These are phyloP conservation scores for Ochetophila trinervis DNA, from an alignment of 306 rosid genomes.

Conservation along the genomic window DNA sequence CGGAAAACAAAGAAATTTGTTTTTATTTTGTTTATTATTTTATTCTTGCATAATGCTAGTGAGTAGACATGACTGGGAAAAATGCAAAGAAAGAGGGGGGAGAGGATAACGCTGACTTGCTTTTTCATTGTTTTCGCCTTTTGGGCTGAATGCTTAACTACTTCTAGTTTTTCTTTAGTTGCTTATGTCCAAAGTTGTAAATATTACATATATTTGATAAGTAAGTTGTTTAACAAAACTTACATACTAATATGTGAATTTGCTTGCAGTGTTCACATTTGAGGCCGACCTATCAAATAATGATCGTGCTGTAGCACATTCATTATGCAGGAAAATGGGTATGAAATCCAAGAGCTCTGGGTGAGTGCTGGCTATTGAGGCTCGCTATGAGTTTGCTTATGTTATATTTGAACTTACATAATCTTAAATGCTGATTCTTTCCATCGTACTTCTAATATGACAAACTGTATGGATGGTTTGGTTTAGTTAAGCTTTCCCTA, in stretches of 20 bases:
- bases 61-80: too few species aligned
- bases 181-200: too few species aligned
- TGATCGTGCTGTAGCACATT: constrained; percentile 68
- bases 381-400: background rate
- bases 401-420: background rate
- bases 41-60: too few species aligned
- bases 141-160: too few species aligned
- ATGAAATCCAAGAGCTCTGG: constrained; percentile 76
- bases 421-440: constrained; percentile 5
- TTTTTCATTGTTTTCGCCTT: too few species aligned
- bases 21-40: too few species aligned
- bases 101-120: too few species aligned
- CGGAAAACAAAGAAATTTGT: too few species aligned
- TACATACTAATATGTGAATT: background rate
- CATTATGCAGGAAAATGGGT: constrained; percentile 43
- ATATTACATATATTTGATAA: too few species aligned
- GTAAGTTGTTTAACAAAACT: background rate
- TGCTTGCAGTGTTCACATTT: constrained; percentile 58
- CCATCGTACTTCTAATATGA: constrained; percentile 5
- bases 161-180: too few species aligned
- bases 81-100: too few species aligned
- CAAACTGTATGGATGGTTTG: constrained; percentile 5
- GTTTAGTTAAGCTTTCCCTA: background rate
- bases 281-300: constrained; percentile 41
- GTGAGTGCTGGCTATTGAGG: constrained; percentile 44